These are phyloP conservation scores for Guadua angustifolia DNA, from an alignment of 176 grass and related monocot species.

Conservation along the genomic window DNA sequence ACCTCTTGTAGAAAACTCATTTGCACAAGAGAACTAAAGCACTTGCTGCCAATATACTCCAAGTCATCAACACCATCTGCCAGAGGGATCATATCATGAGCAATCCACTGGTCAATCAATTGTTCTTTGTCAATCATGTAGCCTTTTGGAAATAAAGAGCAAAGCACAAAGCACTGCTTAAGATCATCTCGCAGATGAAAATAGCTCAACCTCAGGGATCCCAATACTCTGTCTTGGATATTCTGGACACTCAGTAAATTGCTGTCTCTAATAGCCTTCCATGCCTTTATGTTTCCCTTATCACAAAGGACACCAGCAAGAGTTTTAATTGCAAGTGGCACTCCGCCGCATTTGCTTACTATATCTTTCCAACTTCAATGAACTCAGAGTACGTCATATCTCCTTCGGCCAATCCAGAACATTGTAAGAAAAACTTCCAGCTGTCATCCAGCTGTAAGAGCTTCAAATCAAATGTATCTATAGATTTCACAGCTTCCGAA, in stretches of 20 bases:
- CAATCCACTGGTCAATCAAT: conserved; percentile 42
- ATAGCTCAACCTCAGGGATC: conserved; percentile 31
- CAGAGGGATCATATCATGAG: conserved; percentile 26
- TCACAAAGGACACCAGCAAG: neutral
- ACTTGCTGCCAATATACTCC: no score
- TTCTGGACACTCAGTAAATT: neutral
- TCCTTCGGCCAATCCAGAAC: neutral
- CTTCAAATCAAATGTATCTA: neutral
- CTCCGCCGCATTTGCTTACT: conserved; percentile 23
- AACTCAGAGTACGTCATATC: neutral
- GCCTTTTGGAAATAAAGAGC: conserved; percentile 28
- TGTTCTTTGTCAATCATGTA: neutral
- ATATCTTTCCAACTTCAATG: conserved; percentile 36
- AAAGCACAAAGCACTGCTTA: conserved; percentile 21
- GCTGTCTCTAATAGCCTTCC: neutral
- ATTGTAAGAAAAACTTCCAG: conserved; percentile 2
- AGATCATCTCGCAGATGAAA: neutral
- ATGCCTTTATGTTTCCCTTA: neutral
- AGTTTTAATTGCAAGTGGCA: conserved; percentile 32
- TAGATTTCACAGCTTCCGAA: neutral
- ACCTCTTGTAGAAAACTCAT: no score
- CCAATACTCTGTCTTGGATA: neutral
- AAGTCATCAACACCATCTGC: no score
- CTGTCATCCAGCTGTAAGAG: neutral
- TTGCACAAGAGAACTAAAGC: no score